These are phyloP conservation scores for Radiomyces spectabilis DNA, from an alignment of 192 early-diverging fungal species.

Conservation along the genomic window DNA sequence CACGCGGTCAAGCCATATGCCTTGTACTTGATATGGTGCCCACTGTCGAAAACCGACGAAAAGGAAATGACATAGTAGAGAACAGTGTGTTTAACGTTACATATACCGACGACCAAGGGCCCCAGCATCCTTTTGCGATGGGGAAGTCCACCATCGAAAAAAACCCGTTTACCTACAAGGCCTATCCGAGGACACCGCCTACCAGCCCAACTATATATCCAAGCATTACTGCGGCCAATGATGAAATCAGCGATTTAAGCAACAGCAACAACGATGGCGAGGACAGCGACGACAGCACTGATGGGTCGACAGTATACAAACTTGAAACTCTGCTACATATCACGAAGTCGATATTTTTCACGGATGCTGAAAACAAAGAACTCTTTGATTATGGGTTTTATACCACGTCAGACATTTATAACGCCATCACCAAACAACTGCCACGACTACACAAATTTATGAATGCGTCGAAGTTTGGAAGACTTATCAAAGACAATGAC, in stretches of 20 bases:
- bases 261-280: background rate
- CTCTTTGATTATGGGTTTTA: slow-evolving; percentile 3
- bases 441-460: no score
- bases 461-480: slow-evolving; percentile 6
- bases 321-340: background rate
- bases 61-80: background rate
- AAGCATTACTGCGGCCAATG: background rate
- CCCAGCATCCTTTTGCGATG: background rate
- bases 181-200: background rate
- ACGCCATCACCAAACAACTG: background rate
- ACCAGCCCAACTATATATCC: slow-evolving; percentile 1
- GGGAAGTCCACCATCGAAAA: background rate
- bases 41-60: background rate
- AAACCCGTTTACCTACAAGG: background rate
- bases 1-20: slow-evolving; percentile 3
- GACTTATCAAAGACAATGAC: slow-evolving; percentile 9
- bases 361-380: slow-evolving; percentile 3
- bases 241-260: slow-evolving; percentile 1
- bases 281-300: background rate
- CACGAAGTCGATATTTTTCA: background rate
- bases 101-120: background rate
- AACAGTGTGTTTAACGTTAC: background rate
- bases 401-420: slow-evolving; percentile 1
- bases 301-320: background rate
- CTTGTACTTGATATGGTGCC: slow-evolving; percentile 4